Evolutionary conservation across 768 basidiomycete species (phyloP), one percentile per base, ranked within the genome.

Genomic region (Boletus patriciae): DNA sequence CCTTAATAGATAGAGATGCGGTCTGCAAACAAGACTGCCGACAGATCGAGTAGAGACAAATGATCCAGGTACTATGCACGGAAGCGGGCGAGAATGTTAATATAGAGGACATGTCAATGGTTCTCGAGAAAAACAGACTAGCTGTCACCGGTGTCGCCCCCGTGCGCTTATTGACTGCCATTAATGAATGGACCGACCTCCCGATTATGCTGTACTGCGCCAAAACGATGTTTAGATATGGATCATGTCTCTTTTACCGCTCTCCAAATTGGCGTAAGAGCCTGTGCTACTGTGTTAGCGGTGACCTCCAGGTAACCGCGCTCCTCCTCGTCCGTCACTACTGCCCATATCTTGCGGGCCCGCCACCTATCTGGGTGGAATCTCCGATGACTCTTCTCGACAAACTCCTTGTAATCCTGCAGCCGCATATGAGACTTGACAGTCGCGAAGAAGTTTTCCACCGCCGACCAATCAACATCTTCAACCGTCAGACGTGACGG

Each of bases 301-400:
- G 88, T 88, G 52, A 90, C 86, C 69, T 86, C 87, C 61, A 87
- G 70, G 61, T 78, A 84, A 38, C 75, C 77, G 58, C 83, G 78
- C 64, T 84, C 80, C 45, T 77, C 72, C 46, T 84, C 84, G 57
- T 88, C 84, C 23, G 68, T 62, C 46, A 88, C 78, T 46, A 81
- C 81, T 55, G 76, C 75, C 65, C 88, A 76, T 36, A 92, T 72
- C 29, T 82, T 82, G 41, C 86, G 77, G 31, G 86, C 83, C 42
- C 84, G 77, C 91, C 89, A 94, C 57, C 87, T 75, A 69, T 92
- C 90, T 2, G 89, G 88, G 62, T 92, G 92, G 68, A 91, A 92
- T 50, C 89, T 74, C 40, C 83, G 78, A 63, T 90, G 82, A 62
- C 85, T 87, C 64, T 83, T 84, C 72, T 88, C 82, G 4, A 92